These are phyloP conservation scores for Cytidiella melzeri DNA, from an alignment of 768 basidiomycete genomes.

Conservation along the genomic window DNA sequence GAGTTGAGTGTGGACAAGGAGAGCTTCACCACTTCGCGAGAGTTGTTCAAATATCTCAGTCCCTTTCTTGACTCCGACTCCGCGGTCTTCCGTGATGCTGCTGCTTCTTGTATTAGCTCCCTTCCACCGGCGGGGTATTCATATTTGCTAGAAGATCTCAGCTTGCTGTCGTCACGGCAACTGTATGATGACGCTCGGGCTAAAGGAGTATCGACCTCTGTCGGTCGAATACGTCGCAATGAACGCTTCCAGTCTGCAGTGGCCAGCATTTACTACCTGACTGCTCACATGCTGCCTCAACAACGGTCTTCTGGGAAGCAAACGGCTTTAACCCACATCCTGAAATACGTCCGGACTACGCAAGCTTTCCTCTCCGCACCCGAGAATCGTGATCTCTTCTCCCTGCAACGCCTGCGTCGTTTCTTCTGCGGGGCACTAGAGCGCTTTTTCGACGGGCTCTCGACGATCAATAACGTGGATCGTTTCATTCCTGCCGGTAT, in stretches of 20 bases:
- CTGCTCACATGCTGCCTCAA: slow-evolving; percentile 69
- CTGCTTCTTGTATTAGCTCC: slow-evolving; percentile 83
- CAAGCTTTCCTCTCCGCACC: slow-evolving; percentile 68
- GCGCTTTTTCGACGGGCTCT: slow-evolving; percentile 73
- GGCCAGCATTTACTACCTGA: slow-evolving; percentile 83
- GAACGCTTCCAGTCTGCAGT: slow-evolving; percentile 81
- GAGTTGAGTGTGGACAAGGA: slow-evolving; percentile 77
- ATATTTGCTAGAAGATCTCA: slow-evolving; percentile 78
- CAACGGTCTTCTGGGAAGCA: slow-evolving; percentile 64
- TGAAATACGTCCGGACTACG: slow-evolving; percentile 83
- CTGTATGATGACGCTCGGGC: slow-evolving; percentile 71
- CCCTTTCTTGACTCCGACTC: slow-evolving; percentile 87
- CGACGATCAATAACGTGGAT: slow-evolving; percentile 66
- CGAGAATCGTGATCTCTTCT: slow-evolving; percentile 68
- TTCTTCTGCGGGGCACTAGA: slow-evolving; percentile 91
- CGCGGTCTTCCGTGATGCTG: slow-evolving; percentile 75
- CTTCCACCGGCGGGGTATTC: slow-evolving; percentile 75
- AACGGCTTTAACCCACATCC: slow-evolving; percentile 68
- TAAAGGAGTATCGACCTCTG: slow-evolving; percentile 36
- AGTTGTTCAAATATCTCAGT: slow-evolving; percentile 77
- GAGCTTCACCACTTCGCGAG: slow-evolving; percentile 73
- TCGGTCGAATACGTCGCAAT: slow-evolving; percentile 61
- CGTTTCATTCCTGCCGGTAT: slow-evolving; percentile 69
- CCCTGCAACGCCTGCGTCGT: slow-evolving; percentile 74
- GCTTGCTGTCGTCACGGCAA: slow-evolving; percentile 71